Evolutionary conservation across 2,329 filamentous ascomycete species (phyloP).

Genomic region (Stemphylium vesicarium): DNA sequence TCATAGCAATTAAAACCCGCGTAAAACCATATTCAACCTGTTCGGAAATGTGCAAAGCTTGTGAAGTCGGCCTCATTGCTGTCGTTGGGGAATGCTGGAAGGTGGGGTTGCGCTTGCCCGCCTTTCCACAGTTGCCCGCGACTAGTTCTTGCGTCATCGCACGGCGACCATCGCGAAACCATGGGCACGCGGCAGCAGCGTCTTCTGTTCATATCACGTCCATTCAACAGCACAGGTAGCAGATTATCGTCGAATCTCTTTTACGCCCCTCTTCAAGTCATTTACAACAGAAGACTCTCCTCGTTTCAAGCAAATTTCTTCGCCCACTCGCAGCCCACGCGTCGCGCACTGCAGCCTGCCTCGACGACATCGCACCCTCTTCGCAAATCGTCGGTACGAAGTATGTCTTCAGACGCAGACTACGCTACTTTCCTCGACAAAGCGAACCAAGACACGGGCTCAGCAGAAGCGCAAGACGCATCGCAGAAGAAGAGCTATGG

Average conservation of each 20-base stretch:
- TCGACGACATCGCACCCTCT: background rate
- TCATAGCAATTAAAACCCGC: slow-evolving; percentile 3
- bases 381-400: slow-evolving; percentile 19
- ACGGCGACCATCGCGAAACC: slow-evolving; percentile 11
- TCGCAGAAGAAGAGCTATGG: slow-evolving; percentile 35
- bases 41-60: background rate
- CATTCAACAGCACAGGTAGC: background rate
- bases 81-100: background rate
- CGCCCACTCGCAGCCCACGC: background rate
- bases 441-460: slow-evolving; percentile 71
- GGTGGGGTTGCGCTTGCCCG: slow-evolving; percentile 8
- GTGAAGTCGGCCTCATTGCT: background rate
- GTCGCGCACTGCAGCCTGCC: background rate
- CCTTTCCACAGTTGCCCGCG: slow-evolving; percentile 11
- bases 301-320: background rate
- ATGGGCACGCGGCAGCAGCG: slow-evolving; percentile 23
- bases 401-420: slow-evolving; percentile 78
- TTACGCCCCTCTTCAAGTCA: background rate
- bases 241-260: no score
- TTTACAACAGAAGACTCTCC: background rate
- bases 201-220: background rate
- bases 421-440: slow-evolving; percentile 88
- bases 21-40: no score
- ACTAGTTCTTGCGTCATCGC: slow-evolving; percentile 35
- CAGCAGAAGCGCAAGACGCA: slow-evolving; percentile 29